Evolutionary conservation across 345 rosid species (phyloP).

Genomic region (Durio zibethinus): DNA sequence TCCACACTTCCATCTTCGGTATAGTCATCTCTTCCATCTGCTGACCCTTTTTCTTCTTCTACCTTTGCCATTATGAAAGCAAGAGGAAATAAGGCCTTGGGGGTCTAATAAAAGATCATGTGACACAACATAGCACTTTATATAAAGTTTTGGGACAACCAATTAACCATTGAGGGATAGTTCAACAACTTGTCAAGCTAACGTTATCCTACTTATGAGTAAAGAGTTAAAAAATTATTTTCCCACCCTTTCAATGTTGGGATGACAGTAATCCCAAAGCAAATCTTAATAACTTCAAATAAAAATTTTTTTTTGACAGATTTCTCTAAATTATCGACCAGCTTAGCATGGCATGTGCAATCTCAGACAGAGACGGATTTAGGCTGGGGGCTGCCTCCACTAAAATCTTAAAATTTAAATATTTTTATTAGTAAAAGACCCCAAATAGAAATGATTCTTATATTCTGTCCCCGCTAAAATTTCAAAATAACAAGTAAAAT

Average conservation of each 20-base stretch:
- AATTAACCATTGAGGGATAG: neutral
- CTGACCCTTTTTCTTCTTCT: conserved; percentile 38
- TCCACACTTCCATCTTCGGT: conserved; percentile 60
- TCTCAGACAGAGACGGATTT: too few species aligned
- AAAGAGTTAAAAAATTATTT: neutral
- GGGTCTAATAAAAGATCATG: conserved; percentile 14
- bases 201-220: too few species aligned
- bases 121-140: neutral
- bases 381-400: too few species aligned
- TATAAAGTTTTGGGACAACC: neutral
- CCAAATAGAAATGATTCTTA: too few species aligned
- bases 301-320: too few species aligned
- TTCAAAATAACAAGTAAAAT: too few species aligned
- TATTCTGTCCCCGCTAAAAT: too few species aligned
- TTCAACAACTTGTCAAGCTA: neutral
- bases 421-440: too few species aligned
- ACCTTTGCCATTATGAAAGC: conserved; percentile 22
- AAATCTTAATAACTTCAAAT: too few species aligned
- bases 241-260: too few species aligned
- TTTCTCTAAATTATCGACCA: conserved; percentile 13
- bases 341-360: neutral
- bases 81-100: neutral
- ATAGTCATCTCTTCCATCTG: conserved; percentile 27
- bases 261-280: too few species aligned
- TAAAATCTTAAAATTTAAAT: too few species aligned